Evolutionary conservation across 257 asterid species (phyloP).

Genomic region (Orobanche coerulescens): DNA sequence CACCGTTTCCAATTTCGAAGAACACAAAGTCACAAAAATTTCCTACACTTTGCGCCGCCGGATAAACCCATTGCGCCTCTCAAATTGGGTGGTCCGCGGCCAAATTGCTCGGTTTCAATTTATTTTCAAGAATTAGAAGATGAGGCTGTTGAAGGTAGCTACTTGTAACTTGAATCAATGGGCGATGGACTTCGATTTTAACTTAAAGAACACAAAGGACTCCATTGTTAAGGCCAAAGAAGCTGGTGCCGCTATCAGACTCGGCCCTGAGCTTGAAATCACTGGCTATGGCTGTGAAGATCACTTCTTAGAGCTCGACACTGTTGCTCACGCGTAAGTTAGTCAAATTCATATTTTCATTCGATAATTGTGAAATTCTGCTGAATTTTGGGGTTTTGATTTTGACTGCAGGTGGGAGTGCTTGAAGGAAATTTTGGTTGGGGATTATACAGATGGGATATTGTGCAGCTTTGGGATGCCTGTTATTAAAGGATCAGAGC

Average conservation of each 20-base stretch:
- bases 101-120: too few relatives aligned
- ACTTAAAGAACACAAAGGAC: conserved; percentile 56
- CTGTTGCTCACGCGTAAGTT: conserved; percentile 59
- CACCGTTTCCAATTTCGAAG: too few relatives aligned
- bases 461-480: conserved; percentile 87
- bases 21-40: too few relatives aligned
- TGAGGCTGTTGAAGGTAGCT: conserved; percentile 76
- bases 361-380: too few relatives aligned
- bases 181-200: conserved; percentile 84
- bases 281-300: conserved; percentile 83
- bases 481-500: conserved; percentile 55
- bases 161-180: conserved; percentile 78
- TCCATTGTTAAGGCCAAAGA: conserved; percentile 48
- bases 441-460: conserved; percentile 73
- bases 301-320: conserved; percentile 71
- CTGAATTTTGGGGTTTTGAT: too few relatives aligned
- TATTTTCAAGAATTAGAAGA: too few relatives aligned
- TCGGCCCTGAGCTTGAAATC: conserved; percentile 82
- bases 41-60: too few relatives aligned
- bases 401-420: conserved; percentile 94
- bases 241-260: conserved; percentile 67
- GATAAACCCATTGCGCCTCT: too few relatives aligned
- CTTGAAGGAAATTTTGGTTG: conserved; percentile 56
- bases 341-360: too few relatives aligned
- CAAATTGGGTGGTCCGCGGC: too few relatives aligned